These are phyloP conservation scores for Monosporascus sp. DNA, from an alignment of 2,329 filamentous ascomycete species.

Conservation along the genomic window DNA sequence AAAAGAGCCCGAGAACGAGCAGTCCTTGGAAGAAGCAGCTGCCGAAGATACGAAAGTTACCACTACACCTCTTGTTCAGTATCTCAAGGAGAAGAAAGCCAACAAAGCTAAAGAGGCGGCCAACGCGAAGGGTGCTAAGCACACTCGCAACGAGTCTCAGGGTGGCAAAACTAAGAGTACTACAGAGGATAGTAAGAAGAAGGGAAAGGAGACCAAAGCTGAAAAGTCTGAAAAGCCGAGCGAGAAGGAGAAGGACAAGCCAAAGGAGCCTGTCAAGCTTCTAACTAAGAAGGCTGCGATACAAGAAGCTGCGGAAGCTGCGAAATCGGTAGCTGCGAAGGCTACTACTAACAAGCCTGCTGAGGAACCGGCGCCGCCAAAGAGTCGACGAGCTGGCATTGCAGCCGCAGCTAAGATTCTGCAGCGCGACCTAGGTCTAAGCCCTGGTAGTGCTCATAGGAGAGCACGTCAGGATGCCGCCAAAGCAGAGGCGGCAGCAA, in stretches of 20 bases:
- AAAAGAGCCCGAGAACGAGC: slow-evolving; percentile 43
- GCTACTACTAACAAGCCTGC: slow-evolving; percentile 23
- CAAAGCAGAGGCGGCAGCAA: slow-evolving; percentile 47
- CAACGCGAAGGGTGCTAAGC: slow-evolving; percentile 51
- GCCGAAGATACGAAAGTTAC: slow-evolving; percentile 59
- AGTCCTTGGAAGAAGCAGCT: slow-evolving; percentile 41
- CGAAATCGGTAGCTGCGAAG: slow-evolving; percentile 37
- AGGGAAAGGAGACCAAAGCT: slow-evolving; percentile 56
- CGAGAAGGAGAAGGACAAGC: slow-evolving; percentile 48
- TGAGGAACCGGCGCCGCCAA: slow-evolving; percentile 36
- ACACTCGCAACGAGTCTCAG: slow-evolving; percentile 49
- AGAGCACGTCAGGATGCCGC: slow-evolving; percentile 54
- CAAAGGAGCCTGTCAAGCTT: slow-evolving; percentile 59
- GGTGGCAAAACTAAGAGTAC: slow-evolving; percentile 42
- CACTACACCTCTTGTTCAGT: slow-evolving; percentile 86
- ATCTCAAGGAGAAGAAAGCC: slow-evolving; percentile 85
- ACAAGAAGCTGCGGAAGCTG: slow-evolving; percentile 43
- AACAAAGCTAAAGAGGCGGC: slow-evolving; percentile 57
- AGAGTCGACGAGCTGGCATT: slow-evolving; percentile 56
- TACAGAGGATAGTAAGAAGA: slow-evolving; percentile 45
- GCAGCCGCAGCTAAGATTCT: slow-evolving; percentile 59
- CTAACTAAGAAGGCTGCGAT: slow-evolving; percentile 53
- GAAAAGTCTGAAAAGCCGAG: slow-evolving; percentile 61
- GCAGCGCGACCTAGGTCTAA: slow-evolving; percentile 61
- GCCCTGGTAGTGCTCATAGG: slow-evolving; percentile 56